phyloP scores from a whole-genome alignment of 768 basidiomycete genomes.

The Termitomyces sp. region DNA sequence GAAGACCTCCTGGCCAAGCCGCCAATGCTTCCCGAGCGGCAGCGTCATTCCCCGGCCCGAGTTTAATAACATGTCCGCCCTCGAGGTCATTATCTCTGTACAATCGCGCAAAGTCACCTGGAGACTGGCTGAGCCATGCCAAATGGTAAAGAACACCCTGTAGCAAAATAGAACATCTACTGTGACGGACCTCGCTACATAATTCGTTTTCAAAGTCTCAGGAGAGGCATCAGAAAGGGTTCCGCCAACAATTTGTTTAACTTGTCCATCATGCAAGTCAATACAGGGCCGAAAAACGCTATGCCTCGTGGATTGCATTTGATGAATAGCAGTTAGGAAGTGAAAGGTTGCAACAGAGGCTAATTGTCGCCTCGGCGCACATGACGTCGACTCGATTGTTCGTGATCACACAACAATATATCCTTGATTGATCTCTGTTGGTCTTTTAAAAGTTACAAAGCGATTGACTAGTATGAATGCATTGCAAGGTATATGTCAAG shows the following conservation, averaged over 20 bases:
- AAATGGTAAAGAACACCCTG: not conserved
- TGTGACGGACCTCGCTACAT: conserved; percentile 70
- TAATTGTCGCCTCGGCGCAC: not conserved
- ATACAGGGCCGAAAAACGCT: conserved; percentile 89
- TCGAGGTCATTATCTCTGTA: conserved; percentile 64
- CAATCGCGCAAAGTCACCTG: conserved; percentile 73
- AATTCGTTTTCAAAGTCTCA: conserved; percentile 73
- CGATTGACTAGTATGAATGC: not conserved
- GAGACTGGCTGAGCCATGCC: conserved; percentile 53
- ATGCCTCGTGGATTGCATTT: conserved; percentile 31
- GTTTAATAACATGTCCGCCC: conserved; percentile 95
- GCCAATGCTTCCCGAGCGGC: conserved; percentile 82
- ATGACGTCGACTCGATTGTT: not conserved
- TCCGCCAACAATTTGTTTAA: conserved; percentile 98
- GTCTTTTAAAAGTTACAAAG: not conserved
- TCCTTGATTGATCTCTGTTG: not conserved
- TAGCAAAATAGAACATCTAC: conserved; percentile 5
- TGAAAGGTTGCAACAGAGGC: not conserved
- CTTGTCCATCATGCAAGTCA: conserved; percentile 91
- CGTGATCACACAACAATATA: not conserved
- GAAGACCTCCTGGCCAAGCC: conserved; percentile 83
- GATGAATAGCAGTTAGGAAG: not conserved
- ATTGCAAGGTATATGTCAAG: not conserved
- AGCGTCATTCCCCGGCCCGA: conserved; percentile 83
- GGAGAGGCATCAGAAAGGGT: conserved; percentile 72